Evolutionary conservation across 2,329 filamentous ascomycete species (phyloP).

Genomic region (Ascochyta fabae): DNA sequence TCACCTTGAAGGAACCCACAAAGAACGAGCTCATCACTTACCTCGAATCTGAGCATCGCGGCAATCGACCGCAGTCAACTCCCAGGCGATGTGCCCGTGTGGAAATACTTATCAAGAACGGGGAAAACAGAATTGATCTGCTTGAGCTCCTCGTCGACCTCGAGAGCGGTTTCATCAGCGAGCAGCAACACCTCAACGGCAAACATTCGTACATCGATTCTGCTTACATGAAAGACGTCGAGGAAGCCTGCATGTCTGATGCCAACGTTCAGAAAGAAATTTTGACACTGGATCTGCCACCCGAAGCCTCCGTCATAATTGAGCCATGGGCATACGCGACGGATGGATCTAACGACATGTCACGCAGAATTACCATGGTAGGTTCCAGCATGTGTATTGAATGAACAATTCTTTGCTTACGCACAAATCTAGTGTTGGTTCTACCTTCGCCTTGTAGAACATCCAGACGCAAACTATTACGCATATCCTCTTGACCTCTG

Average conservation of each 20-base stretch:
- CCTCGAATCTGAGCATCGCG: constrained; percentile 52
- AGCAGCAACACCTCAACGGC: constrained; percentile 46
- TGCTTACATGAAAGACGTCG: constrained; percentile 57
- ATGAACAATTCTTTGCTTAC: neutral
- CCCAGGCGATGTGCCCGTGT: constrained; percentile 52
- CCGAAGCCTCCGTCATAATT: constrained; percentile 54
- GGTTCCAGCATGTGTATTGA: neutral
- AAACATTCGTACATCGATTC: constrained; percentile 58
- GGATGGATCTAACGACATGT: constrained; percentile 61
- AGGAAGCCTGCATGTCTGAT: constrained; percentile 56
- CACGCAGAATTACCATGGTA: constrained; percentile 58
- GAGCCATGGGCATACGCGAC: constrained; percentile 65
- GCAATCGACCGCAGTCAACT: constrained; percentile 23
- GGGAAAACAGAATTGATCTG: constrained; percentile 48
- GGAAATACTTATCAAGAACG: constrained; percentile 40
- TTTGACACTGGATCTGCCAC: constrained; percentile 48
- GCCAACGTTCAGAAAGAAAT: constrained; percentile 54
- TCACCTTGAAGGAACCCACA: constrained; percentile 58
- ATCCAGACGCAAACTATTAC: constrained; percentile 62
- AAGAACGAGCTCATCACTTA: constrained; percentile 58
- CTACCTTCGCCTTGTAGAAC: constrained; percentile 47
- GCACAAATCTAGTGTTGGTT: constrained; percentile 44
- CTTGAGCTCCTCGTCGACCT: constrained; percentile 42
- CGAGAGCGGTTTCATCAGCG: constrained; percentile 20
- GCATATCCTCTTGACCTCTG: constrained; percentile 63